Conservation (phyloP, 345 rosid species). For the Pugionium dolabratum region DNA sequence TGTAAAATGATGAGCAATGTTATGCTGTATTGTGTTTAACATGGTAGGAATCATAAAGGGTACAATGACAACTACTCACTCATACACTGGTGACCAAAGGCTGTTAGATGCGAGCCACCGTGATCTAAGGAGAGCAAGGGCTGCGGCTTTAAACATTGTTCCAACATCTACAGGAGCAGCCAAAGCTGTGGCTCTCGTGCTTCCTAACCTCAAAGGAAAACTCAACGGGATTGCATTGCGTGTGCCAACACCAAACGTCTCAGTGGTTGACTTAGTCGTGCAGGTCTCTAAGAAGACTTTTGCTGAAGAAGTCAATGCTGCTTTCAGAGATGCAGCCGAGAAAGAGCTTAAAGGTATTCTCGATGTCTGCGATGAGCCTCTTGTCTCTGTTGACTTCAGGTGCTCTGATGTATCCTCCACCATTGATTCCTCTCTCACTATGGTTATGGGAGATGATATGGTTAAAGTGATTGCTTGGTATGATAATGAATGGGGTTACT, state of each 20-base stretch:
- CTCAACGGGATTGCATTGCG: slow-evolving; percentile 96
- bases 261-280: slow-evolving; percentile 93
- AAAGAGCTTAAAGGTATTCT: slow-evolving; percentile 84
- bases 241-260: slow-evolving; percentile 96
- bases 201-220: slow-evolving; percentile 90
- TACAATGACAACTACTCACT: slow-evolving; percentile 98
- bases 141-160: slow-evolving; percentile 95
- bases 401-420: slow-evolving; percentile 92
- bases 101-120: slow-evolving; percentile 94
- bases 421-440: slow-evolving; percentile 82
- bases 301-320: slow-evolving; percentile 94
- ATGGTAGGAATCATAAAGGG: slow-evolving; percentile 91
- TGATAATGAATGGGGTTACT: slow-evolving; percentile 99
- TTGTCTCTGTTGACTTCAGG: slow-evolving; percentile 95
- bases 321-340: slow-evolving; percentile 83
- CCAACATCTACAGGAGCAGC: slow-evolving; percentile 99
- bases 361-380: slow-evolving; percentile 97
- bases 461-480: slow-evolving; percentile 99
- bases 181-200: slow-evolving; percentile 96
- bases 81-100: slow-evolving; percentile 98
- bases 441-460: slow-evolving; percentile 99
- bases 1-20: not conserved
- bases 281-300: slow-evolving; percentile 95
- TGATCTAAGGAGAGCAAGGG: slow-evolving; percentile 94
- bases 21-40: slow-evolving; percentile 16